Evolutionary conservation across 257 asterid species (phyloP), one percentile per base, ranked within the genome.

Genomic region (Schizonepeta tenuifolia): DNA sequence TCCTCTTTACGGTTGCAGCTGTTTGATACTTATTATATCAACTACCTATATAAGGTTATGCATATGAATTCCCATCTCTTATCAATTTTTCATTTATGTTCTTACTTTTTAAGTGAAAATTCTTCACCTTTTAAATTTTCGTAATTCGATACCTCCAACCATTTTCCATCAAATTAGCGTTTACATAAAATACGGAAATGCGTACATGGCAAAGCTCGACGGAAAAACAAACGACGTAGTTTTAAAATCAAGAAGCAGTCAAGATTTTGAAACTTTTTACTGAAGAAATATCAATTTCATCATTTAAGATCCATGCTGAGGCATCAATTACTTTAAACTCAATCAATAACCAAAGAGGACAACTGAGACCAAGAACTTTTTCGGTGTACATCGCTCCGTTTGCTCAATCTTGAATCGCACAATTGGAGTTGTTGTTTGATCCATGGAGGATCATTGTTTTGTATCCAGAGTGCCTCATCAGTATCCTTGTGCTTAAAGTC

Each of bases 401-500:
- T 69, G 44, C 49, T 43, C 31, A 70, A 67, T 76, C 83, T 79
- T 61, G 95, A 81, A 85, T 94, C 95, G 10, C 65, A 80, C 76
- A 83, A 21, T 63, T 78, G 71, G 60, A 94, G 94, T 64, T 94
- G 96, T 68, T 82, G 61, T 69, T 49, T 82, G 76, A 94, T 73
- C 99, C 97, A 91, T 26, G 96, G 93, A 40, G 99, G 99, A 83
- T 94, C 97, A 18, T 7, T 53, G 26, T 17, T 70, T 0, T 0
- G 2, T 41, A 91, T 85, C 96, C 96, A 91, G 49, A 91, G 96
- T n/a, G 60, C 84, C 84, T 94, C 99, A 70, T 84, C 86, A 1
- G 96, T 86, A 79, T 81, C 86, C 79, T 80, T 87, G 84, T 94
- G 89, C 81, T 75, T 87, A 71, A 94, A 91, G 78, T 94, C 97